Percentiles rank a stretch among this genome's conserved stretches.
Evolutionary conservation across 345 rosid species (phyloP).

Genomic region (Brassica cretica): DNA sequence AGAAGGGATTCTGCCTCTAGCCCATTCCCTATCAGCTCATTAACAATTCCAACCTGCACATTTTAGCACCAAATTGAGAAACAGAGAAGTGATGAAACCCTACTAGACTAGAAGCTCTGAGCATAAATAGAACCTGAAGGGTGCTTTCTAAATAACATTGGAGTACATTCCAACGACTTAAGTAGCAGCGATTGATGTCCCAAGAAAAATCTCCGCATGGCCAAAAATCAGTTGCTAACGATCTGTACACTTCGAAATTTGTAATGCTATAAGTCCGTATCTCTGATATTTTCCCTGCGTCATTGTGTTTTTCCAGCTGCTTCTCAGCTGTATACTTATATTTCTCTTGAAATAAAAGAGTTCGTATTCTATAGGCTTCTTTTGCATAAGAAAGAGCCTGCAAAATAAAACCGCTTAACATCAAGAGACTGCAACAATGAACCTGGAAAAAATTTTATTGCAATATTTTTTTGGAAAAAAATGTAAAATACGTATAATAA

Average conservation of each 20-base stretch:
- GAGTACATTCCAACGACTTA: slow-evolving; percentile 87
- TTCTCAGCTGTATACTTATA: slow-evolving; percentile 66
- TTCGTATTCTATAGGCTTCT: slow-evolving; percentile 71
- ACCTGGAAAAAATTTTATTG: slow-evolving; percentile 14
- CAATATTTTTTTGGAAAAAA: not conserved
- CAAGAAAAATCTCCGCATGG: slow-evolving; percentile 43
- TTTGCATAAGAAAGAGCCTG: slow-evolving; percentile 86
- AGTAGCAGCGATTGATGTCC: slow-evolving; percentile 54
- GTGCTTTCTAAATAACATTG: slow-evolving; percentile 90
- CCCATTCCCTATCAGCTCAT: slow-evolving; percentile 84
- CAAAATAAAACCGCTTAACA: slow-evolving; percentile 9
- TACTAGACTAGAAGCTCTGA: slow-evolving; percentile 23
- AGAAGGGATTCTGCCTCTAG: slow-evolving; percentile 66
- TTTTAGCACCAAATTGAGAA: slow-evolving; percentile 13
- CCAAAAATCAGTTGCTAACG: slow-evolving; percentile 61
- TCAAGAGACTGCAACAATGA: slow-evolving; percentile 25
- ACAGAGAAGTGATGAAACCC: slow-evolving; percentile 20
- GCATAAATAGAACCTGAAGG: slow-evolving; percentile 65
- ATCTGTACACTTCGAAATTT: slow-evolving; percentile 49
- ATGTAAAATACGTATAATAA: slow-evolving; percentile 21
- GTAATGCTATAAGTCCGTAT: slow-evolving; percentile 44
- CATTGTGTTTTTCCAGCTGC: slow-evolving; percentile 46
- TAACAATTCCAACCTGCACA: slow-evolving; percentile 66
- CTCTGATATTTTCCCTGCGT: slow-evolving; percentile 45
- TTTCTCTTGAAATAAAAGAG: slow-evolving; percentile 68